Evolutionary conservation across 2,329 filamentous ascomycete genomes (phyloP), one percentile per base, ranked within the genome.

Genomic region (Trichophyton simii): DNA sequence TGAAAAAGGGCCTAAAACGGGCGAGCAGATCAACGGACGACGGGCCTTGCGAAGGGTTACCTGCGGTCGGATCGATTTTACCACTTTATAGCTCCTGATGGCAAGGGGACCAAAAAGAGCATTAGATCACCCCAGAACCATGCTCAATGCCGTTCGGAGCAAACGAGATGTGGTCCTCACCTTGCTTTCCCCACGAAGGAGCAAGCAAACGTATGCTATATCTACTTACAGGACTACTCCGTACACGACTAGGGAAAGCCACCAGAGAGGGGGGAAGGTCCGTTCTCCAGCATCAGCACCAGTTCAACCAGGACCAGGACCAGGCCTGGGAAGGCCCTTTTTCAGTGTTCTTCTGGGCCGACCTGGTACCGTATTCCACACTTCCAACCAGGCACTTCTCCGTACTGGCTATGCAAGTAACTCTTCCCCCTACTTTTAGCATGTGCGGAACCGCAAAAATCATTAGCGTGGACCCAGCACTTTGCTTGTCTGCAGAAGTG

Each of bases 111-210:
- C 11, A 34, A 34, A 54, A n/a, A 18, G 52, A 36, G 31, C 25
- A 55, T 54, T 31, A 13, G 50, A 44, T 44, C 41, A n/a, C 50
- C 52, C 46, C 52, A 31, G 52, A 55, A 55, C 52, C 52, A 55
- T 55, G 52, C 18, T 20, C 13, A 36, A 20, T 36, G 28, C 52
- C 52, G 52, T 25, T 55, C 52, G 31, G 31, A 55, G 52, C 52
- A 55, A 55, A 55, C 52, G 28, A n/a, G 38, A 36, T n/a, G 31
- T 55, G 52, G 52, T 28, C 7, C 31, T 55, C 52, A 55, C 28
- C 11, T 55, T 25, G 2, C 52, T 38, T 54, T 54, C 50, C 50
- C 50, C 52, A 36, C 25, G 52, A 55, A 55, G 22, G 28, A 18
- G 11, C 11, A 2, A 52, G 46, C 52, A 55, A 55, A 55, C 25